Conservation (phyloP, 192 early-diverging fungal genomes). For the Allomyces macrogynus region DNA sequence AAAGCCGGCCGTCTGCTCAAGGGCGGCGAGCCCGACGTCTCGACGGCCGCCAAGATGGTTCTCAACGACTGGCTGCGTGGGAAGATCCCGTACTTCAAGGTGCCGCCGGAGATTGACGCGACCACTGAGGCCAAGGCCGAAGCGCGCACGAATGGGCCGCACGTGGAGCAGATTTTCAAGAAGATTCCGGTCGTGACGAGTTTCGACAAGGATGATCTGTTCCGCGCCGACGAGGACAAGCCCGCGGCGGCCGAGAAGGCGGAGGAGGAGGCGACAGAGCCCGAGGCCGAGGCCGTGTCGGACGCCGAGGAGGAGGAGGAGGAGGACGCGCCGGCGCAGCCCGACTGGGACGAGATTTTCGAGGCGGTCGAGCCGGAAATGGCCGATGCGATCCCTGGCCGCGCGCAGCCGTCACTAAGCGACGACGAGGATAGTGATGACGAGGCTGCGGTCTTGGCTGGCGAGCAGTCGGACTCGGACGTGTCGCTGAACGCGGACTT, state of each 20-base stretch:
- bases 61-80: constrained; percentile 97
- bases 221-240: constrained; percentile 31
- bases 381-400: not conserved
- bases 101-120: constrained; percentile 38
- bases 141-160: not conserved
- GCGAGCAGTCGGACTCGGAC: not conserved
- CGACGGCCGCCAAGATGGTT: constrained; percentile 84
- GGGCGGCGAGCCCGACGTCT: constrained; percentile 86
- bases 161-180: constrained; percentile 68
- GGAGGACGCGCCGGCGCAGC: constrained; percentile 19
- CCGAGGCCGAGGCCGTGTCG: constrained; percentile 15
- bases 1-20: constrained; percentile 79
- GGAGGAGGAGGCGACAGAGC: constrained; percentile 30
- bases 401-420: constrained; percentile 3
- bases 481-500: not conserved
- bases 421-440: constrained; percentile 9
- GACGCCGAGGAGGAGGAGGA: constrained; percentile 11
- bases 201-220: constrained; percentile 68
- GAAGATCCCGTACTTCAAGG: constrained; percentile 81
- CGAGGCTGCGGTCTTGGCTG: constrained; percentile 1
- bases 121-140: not conserved
- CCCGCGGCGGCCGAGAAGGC: constrained; percentile 20
- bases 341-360: constrained; percentile 80
- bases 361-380: constrained; percentile 32
- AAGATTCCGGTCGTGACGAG: constrained; percentile 76